phyloP scores from a whole-genome alignment of 2,329 filamentous ascomycete species.

The Neodidymelliopsis sp. region DNA sequence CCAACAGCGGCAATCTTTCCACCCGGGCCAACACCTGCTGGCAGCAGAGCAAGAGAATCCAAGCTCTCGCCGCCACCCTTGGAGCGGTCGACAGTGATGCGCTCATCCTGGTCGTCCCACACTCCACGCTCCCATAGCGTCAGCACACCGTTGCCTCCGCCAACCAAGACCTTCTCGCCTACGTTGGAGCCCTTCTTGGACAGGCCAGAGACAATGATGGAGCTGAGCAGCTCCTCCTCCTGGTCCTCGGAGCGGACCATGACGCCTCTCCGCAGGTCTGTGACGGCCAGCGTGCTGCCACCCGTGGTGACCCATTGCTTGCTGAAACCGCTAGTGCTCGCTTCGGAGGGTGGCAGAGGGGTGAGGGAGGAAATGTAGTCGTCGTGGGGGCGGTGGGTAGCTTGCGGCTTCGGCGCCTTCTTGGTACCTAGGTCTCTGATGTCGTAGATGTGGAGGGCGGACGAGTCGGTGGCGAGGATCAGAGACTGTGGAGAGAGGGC shows the following conservation, averaged over 20 bases:
- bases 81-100: conserved; percentile 75
- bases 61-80: conserved; percentile 76
- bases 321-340: conserved; percentile 85
- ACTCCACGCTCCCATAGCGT: conserved; percentile 93
- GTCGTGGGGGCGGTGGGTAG: conserved; percentile 85
- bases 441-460: conserved; percentile 87
- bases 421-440: conserved; percentile 65
- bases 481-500: conserved; percentile 86
- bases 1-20: conserved; percentile 81
- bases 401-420: conserved; percentile 65
- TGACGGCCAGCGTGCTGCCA: conserved; percentile 87
- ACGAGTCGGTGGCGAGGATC: conserved; percentile 88
- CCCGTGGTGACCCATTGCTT: conserved; percentile 97
- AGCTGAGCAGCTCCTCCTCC: conserved; percentile 89
- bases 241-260: conserved; percentile 92
- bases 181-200: conserved; percentile 73
- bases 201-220: conserved; percentile 78
- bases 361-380: conserved; percentile 93
- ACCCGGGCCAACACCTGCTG: conserved; percentile 70
- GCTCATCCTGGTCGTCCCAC: conserved; percentile 95
- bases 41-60: conserved; percentile 77
- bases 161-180: conserved; percentile 77
- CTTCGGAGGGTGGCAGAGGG: conserved; percentile 78
- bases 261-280: conserved; percentile 85
- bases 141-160: conserved; percentile 80